phyloP scores from a whole-genome alignment of 495 filamentous ascomycete species.

The Xylaria venustula region DNA sequence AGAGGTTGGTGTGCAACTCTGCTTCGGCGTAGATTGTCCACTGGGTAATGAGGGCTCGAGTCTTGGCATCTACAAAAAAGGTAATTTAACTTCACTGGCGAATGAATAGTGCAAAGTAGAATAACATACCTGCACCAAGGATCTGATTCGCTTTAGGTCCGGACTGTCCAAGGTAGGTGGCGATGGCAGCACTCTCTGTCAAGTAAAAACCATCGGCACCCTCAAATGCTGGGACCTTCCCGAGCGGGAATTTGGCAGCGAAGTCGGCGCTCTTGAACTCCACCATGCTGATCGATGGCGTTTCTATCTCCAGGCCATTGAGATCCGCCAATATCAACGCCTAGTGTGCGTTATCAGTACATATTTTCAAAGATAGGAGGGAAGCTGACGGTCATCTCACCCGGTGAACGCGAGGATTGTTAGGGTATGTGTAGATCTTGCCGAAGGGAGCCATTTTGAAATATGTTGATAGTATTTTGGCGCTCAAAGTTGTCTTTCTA shows the following conservation, averaged over 20 bases:
- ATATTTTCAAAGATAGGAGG: not conserved
- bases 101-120: not conserved
- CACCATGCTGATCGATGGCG: slow-evolving; percentile 39
- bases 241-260: slow-evolving; percentile 60
- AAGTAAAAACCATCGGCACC: slow-evolving; percentile 51
- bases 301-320: slow-evolving; percentile 47
- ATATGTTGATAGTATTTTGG: not conserved
- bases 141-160: slow-evolving; percentile 54
- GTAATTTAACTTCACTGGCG: not conserved
- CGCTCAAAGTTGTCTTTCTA: not conserved
- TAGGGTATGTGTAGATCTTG: slow-evolving; percentile 47
- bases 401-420: slow-evolving; percentile 50
- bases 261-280: slow-evolving; percentile 53
- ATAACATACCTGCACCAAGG: slow-evolving; percentile 38
- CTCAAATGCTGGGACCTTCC: slow-evolving; percentile 60
- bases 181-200: slow-evolving; percentile 56
- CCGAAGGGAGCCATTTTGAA: slow-evolving; percentile 53
- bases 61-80: slow-evolving; percentile 19
- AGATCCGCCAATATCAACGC: slow-evolving; percentile 51
- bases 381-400: slow-evolving; percentile 29
- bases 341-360: slow-evolving; percentile 26
- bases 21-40: slow-evolving; percentile 51
- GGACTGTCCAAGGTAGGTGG: slow-evolving; percentile 50
- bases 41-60: slow-evolving; percentile 48
- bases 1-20: slow-evolving; percentile 39